Conservation (phyloP, 2,329 filamentous ascomycete genomes). For the Nothophaeocryptopus gaeumannii region DNA sequence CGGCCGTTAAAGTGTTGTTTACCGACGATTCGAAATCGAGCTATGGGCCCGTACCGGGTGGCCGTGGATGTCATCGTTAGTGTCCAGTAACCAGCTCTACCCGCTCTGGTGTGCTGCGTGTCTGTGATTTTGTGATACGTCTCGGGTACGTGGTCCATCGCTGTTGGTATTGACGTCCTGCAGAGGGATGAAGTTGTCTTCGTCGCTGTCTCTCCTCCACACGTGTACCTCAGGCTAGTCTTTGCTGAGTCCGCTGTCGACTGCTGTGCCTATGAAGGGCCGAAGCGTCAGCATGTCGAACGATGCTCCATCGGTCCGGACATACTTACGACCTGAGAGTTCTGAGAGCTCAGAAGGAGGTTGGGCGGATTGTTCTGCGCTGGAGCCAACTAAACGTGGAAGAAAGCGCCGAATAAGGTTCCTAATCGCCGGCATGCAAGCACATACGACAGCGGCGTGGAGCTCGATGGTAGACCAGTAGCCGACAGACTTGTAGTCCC, state of each 20-base stretch:
- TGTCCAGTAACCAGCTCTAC: too few relatives aligned
- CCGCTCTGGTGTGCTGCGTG: too few relatives aligned
- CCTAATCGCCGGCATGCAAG: conserved; percentile 16
- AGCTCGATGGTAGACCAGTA: conserved; percentile 16
- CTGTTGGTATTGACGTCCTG: conserved; percentile 12
- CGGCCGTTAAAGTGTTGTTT: too few relatives aligned
- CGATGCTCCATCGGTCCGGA: too few relatives aligned
- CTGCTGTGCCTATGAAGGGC: neutral
- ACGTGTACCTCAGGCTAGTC: conserved; percentile 1
- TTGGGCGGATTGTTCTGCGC: neutral
- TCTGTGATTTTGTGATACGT: too few relatives aligned
- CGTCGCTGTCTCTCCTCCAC: conserved; percentile 8
- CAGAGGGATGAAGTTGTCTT: conserved; percentile 11
- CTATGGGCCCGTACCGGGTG: too few relatives aligned
- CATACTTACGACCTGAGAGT: neutral
- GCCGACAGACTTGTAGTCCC: conserved; percentile 11
- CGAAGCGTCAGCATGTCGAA: neutral
- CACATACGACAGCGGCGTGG: conserved; percentile 12
- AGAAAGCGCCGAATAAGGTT: conserved; percentile 11
- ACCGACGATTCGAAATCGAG: too few relatives aligned
- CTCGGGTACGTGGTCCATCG: neutral
- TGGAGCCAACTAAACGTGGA: conserved; percentile 10
- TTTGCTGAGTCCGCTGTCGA: neutral
- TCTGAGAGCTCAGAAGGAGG: neutral
- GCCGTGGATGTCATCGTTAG: too few relatives aligned